Base-by-base conservation (phyloP, 2,329 filamentous ascomycete species). In the Orbilia javanica region DNA sequence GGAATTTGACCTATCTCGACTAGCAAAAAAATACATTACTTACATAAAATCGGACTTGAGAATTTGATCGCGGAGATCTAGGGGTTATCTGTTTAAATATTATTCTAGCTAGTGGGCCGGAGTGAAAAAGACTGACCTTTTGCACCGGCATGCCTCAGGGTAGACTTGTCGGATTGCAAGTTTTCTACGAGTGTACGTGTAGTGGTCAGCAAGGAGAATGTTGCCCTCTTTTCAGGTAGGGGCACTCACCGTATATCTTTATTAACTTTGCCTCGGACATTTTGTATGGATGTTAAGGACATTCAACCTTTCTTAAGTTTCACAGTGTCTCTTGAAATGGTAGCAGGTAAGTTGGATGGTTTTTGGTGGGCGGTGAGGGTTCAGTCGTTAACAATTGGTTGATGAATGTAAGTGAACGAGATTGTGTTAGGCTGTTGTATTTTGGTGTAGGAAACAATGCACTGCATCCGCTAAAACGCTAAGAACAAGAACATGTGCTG, bases 11-110 rank as follows among this genome's bases (percentile, higher is more conserved):
- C 8, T 6, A 1, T 44, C 20, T 7, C 20, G n/a, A 44, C 15
- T n/a, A 6, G 18, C 46, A 39, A 18, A 25, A 20, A 4, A 13
- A 11, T n/a, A 3, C 36, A 22, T 25, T 29, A 52, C 78, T 64
- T 79, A 81, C 80, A 74, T 55, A 46, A 76, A 77, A 62, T 77
- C 79, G 25, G 50, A 57, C 29, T 72, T 75, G 22, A 67, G 62
- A 53, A 82, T 79, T 31, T 79, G 67, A 5, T 79, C 67, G 15
- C 80, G 80, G 44, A 82, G 72, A 25, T 81, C 81, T 82, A 78
- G 7, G 22, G 39, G 20, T 27, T 20, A 10, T 31, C 55, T 48
- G 39, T 53, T 69, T 73, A 11, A 39, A 42, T 42, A 10, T 18
- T 18, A 31, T 18, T 8, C 27, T 7, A 20, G 15, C 2, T 39